These are phyloP conservation scores for Sclerotinia sclerotiorum DNA, from an alignment of 2,329 filamentous ascomycete genomes.

Conservation along the genomic window DNA sequence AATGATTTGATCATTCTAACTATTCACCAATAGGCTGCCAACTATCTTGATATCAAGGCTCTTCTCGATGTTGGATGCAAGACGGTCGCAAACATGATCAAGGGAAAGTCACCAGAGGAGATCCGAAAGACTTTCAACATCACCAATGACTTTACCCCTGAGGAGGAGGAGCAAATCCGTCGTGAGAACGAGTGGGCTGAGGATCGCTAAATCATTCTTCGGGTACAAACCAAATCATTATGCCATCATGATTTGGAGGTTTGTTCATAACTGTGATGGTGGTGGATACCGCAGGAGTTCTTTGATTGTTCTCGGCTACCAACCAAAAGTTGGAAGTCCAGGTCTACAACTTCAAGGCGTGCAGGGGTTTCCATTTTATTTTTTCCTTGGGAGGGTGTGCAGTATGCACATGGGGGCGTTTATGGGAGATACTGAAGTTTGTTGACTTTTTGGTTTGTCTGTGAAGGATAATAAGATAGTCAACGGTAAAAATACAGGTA, in stretches of 20 bases:
- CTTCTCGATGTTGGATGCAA: constrained; percentile 98
- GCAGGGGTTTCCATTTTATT: neutral
- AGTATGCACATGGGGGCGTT: constrained; percentile 9
- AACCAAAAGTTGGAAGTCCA: constrained; percentile 6
- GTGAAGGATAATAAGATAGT: constrained; percentile 10
- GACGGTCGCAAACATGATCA: constrained; percentile 99
- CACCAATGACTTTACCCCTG: constrained; percentile 97
- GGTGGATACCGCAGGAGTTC: constrained; percentile 3
- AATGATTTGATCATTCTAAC: neutral
- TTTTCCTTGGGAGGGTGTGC: neutral
- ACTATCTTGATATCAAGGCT: constrained; percentile 98
- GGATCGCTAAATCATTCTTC: constrained; percentile 59
- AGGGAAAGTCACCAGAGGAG: constrained; percentile 99
- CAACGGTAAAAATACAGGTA: neutral
- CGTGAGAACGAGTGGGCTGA: constrained; percentile 91
- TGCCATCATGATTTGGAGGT: neutral
- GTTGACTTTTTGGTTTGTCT: neutral
- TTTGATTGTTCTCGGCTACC: neutral
- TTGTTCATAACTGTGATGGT: constrained; percentile 6
- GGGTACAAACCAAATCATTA: neutral
- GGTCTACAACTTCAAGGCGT: constrained; percentile 1
- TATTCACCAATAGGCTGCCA: constrained; percentile 67
- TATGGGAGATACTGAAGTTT: neutral
- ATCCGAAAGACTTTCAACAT: constrained; percentile 99
- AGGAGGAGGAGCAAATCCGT: constrained; percentile 97